Evolutionary conservation across 371 early-diverging fungal species (phyloP).

Genomic region (Apophysomyces sp.): DNA sequence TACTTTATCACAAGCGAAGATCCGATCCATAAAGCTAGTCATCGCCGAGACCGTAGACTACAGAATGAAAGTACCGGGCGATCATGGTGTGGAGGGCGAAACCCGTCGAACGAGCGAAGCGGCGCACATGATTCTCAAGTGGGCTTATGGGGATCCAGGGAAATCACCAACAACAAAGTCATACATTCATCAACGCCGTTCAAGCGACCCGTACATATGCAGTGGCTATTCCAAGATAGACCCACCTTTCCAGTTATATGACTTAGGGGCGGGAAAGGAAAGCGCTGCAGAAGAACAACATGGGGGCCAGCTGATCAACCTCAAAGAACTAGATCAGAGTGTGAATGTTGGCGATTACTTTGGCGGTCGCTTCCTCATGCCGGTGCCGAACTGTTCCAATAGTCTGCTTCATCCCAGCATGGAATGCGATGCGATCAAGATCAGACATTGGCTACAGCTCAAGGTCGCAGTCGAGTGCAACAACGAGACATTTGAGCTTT

Average conservation of each 20-base stretch:
- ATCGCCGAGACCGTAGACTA: slow-evolving; percentile 26
- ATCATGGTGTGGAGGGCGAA: slow-evolving; percentile 12
- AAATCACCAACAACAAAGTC: slow-evolving; percentile 12
- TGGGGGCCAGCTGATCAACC: slow-evolving; percentile 16
- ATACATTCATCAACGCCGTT: background rate
- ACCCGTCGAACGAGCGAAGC: slow-evolving; percentile 16
- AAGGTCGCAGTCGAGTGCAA: slow-evolving; percentile 23
- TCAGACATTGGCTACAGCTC: slow-evolving; percentile 34
- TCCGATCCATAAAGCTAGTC: slow-evolving; percentile 19
- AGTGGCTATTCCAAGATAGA: background rate
- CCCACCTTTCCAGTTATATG: background rate
- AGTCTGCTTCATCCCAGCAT: slow-evolving; percentile 29
- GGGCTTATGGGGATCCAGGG: slow-evolving; percentile 37
- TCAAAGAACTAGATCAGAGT: slow-evolving; percentile 32
- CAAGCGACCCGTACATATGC: background rate
- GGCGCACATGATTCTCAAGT: slow-evolving; percentile 28
- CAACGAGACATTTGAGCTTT: slow-evolving; percentile 22
- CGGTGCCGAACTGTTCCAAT: slow-evolving; percentile 33
- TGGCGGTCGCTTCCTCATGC: slow-evolving; percentile 37
- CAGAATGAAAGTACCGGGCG: slow-evolving; percentile 29
- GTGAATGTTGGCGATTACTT: slow-evolving; percentile 33
- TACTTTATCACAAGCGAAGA: slow-evolving; percentile 8
- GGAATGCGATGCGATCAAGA: slow-evolving; percentile 19
- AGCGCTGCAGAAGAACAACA: background rate
- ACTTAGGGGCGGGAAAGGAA: background rate